Base-by-base conservation (phyloP, 2,329 filamentous ascomycete genomes). In the Claviceps sp. region DNA sequence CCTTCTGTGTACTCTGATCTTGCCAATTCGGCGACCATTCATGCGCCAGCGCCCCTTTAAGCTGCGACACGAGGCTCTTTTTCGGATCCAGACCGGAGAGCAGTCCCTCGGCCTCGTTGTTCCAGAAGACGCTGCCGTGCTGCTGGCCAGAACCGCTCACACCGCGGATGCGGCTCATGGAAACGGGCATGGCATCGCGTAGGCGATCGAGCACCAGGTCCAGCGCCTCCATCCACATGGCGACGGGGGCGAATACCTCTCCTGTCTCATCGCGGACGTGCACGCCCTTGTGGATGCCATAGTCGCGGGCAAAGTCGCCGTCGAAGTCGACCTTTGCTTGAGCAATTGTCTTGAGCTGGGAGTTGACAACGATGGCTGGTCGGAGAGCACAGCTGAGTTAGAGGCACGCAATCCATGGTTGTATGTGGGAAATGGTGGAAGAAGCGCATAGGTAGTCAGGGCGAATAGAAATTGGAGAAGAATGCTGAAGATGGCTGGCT, bases 61-160 rank as follows among this genome's bases (percentile, higher is more conserved):
- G 72, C 70, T 95, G 89, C 54, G 86, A 81, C 48, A 86, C 76
- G 47, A 97, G 71, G 0, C 76, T 70, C 63, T 78, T 78, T 20
- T 69, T 69, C 2, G 76, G 64, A 58, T 87, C 75, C 44, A 97
- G 70, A 13, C 62, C 70, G 4, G 65, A 70, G 44, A 97, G 75
- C 44, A 85, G 62, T 7, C 67, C 62, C 63, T 87, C 85, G 5
- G 87, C 90, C 52, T 82, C 71, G 45, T 72, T 66, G 54, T 79
- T 85, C 91, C 91, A 97, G 71, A 93, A 97, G 30, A 97, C 89
- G 65, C 91, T 97, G 37, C 93, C 93, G 68, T 97, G 93, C 74
- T 98, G 93, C 78, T 97, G 94, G 51, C 93, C 90, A 16, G 91
- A 90, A 56, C 89, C 93, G 62, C 87, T 91, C 59, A 98, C 78